Conservation (phyloP, 768 basidiomycete species). For the Leccinum disarticulatum region DNA sequence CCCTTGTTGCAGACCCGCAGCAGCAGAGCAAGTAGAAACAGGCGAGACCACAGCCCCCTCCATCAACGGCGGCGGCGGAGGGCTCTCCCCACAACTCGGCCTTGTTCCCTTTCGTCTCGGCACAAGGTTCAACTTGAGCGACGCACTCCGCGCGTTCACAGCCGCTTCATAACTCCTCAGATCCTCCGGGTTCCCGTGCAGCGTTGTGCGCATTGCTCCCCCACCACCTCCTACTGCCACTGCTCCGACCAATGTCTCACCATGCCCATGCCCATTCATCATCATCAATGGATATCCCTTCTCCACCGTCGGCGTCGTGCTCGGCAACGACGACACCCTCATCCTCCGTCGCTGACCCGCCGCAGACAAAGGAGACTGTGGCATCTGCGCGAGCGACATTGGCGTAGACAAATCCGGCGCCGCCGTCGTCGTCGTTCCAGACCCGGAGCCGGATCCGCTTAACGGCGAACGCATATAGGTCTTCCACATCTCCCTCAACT, state of each 20-base stretch:
- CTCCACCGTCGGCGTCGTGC: conserved; percentile 58
- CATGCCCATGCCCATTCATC: conserved; percentile 17
- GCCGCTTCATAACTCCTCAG: conserved; percentile 73
- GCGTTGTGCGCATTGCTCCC: conserved; percentile 36
- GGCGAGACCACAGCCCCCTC: not conserved
- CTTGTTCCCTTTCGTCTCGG: conserved; percentile 38
- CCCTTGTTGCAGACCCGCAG: conserved; percentile 19
- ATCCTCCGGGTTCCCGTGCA: conserved; percentile 56
- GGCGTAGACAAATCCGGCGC: conserved; percentile 10
- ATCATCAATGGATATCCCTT: conserved; percentile 20
- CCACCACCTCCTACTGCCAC: conserved; percentile 20
- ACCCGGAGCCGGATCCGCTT: conserved; percentile 31
- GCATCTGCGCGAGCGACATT: conserved; percentile 15
- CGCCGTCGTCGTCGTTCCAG: not conserved
- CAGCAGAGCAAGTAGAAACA: not conserved
- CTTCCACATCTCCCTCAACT: conserved; percentile 73
- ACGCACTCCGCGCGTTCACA: conserved; percentile 65
- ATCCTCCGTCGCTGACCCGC: conserved; percentile 40
- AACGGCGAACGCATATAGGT: conserved; percentile 71
- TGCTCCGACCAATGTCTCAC: conserved; percentile 4
- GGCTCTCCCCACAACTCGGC: conserved; percentile 6
- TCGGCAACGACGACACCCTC: conserved; percentile 68
- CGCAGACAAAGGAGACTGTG: conserved; percentile 29
- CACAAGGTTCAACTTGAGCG: conserved; percentile 55
- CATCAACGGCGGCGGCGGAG: conserved; percentile 22